Evolutionary conservation across 768 basidiomycete species (phyloP).

Genomic region (Lactifluus echinatus): DNA sequence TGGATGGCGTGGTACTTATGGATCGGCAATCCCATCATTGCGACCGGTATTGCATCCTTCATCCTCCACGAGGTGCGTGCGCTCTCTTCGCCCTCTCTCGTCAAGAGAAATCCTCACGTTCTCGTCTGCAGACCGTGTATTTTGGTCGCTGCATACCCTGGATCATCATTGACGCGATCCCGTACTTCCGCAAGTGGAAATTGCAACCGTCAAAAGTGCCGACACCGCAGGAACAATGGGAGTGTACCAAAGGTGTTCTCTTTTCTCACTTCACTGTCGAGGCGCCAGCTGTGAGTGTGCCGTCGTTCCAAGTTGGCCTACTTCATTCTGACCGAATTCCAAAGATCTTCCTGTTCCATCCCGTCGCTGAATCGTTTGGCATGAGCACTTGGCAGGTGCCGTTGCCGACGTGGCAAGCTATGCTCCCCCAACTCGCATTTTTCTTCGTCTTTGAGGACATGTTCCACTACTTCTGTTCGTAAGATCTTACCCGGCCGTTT

Average conservation of each 20-base stretch:
- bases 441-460: conserved; percentile 97
- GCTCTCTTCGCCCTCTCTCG: not conserved
- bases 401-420: conserved; percentile 63
- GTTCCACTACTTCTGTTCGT: conserved; percentile 81
- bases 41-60: conserved; percentile 91
- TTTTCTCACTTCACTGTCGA: conserved; percentile 95
- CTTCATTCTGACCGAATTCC: not conserved
- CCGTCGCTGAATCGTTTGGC: conserved; percentile 76
- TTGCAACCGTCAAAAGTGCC: conserved; percentile 83
- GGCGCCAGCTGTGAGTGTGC: conserved; percentile 62
- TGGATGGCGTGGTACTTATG: conserved; percentile 84
- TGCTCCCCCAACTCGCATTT: conserved; percentile 68
- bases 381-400: conserved; percentile 93
- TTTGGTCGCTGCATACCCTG: conserved; percentile 93
- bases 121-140: conserved; percentile 66
- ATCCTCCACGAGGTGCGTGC: conserved; percentile 86
- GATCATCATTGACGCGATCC: conserved; percentile 91
- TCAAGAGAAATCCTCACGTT: not conserved
- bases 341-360: conserved; percentile 88
- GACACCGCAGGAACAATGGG: conserved; percentile 79
- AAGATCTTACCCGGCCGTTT: not conserved
- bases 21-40: conserved; percentile 84
- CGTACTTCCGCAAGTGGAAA: conserved; percentile 92
- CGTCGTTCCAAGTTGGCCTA: not conserved
- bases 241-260: conserved; percentile 89